Percentiles rank a stretch among this genome's conserved stretches.
Evolutionary conservation across 441 rosid species (phyloP).

Genomic region (Raphanus hybrid): DNA sequence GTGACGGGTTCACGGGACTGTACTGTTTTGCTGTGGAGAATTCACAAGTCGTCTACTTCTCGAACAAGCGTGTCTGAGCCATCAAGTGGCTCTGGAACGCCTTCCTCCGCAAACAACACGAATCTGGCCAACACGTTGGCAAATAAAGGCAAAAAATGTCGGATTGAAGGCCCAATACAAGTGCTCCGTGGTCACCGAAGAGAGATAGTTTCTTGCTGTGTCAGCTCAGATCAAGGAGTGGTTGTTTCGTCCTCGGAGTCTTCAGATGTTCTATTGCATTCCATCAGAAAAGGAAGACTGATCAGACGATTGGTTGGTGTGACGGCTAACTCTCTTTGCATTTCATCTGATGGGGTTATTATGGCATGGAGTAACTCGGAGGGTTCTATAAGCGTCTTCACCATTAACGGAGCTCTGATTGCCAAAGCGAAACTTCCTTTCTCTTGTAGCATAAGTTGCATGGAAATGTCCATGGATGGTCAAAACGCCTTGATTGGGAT

Average conservation of each 20-base stretch:
- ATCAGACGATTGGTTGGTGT: conserved; percentile 83
- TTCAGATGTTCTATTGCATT: conserved; percentile 81
- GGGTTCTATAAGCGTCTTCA: conserved; percentile 69
- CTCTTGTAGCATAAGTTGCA: conserved; percentile 74
- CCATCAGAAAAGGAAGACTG: conserved; percentile 87
- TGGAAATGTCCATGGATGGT: conserved; percentile 89
- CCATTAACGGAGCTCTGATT: conserved; percentile 75
- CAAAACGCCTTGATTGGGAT: conserved; percentile 76
- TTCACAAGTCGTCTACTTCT: conserved; percentile 64
- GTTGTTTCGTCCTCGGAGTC: conserved; percentile 79
- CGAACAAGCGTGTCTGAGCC: conserved; percentile 63
- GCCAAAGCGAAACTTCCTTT: conserved; percentile 75
- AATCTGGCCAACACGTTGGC: conserved; percentile 56
- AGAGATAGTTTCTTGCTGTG: conserved; percentile 80
- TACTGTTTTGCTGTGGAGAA: conserved; percentile 92
- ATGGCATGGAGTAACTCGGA: conserved; percentile 77
- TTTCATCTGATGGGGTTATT: conserved; percentile 84
- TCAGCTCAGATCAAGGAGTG: conserved; percentile 90
- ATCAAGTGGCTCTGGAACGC: conserved; percentile 52
- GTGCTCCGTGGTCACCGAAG: conserved; percentile 88
- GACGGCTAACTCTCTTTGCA: conserved; percentile 78
- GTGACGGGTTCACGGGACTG: conserved; percentile 93
- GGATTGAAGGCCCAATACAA: conserved; percentile 95
- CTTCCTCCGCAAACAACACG: conserved; percentile 54
- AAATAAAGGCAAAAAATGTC: conserved; percentile 65